Percentiles rank a stretch among this genome's conserved stretches.
These are phyloP conservation scores for Suillus variegatus DNA, from an alignment of 768 basidiomycete genomes.

Conservation along the genomic window DNA sequence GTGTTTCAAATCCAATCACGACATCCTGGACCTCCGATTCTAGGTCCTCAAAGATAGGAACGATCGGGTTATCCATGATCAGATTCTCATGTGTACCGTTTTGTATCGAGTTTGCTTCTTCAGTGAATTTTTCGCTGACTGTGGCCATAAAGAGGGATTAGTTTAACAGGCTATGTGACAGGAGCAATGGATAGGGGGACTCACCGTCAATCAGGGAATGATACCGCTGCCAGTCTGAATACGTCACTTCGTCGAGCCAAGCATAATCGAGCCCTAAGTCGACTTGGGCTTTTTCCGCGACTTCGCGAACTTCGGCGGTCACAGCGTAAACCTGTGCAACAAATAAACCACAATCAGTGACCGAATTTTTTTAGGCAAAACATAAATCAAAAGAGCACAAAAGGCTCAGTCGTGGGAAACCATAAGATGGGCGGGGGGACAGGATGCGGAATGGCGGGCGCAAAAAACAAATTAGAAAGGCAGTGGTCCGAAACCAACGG, in stretches of 20 bases:
- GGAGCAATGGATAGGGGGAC: constrained; percentile 27
- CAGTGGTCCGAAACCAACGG: not conserved
- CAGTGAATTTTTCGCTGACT: constrained; percentile 56
- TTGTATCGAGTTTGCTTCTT: constrained; percentile 49
- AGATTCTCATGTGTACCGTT: constrained; percentile 53
- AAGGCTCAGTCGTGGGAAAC: not conserved
- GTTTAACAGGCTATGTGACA: constrained; percentile 7
- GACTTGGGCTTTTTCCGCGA: constrained; percentile 68
- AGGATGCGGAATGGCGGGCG: not conserved
- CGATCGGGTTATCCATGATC: constrained; percentile 49
- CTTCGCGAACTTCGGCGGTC: constrained; percentile 43
- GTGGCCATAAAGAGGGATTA: constrained; percentile 19
- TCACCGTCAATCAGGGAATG: constrained; percentile 63
- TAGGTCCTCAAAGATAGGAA: constrained; percentile 52
- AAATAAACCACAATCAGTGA: constrained; percentile 7
- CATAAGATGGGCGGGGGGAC: not conserved
- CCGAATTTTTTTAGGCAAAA: constrained; percentile 5
- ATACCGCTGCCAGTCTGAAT: constrained; percentile 75
- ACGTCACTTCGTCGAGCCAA: constrained; percentile 81
- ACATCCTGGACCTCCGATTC: constrained; percentile 63
- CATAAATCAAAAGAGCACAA: constrained; percentile 6
- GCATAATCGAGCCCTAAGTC: constrained; percentile 77
- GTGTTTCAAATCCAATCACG: constrained; percentile 59
- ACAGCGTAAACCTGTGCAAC: constrained; percentile 36
- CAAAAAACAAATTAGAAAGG: not conserved